A percentile compares a stretch with the other conserved stretches of the same genome.
Evolutionary conservation across 2,329 filamentous ascomycete genomes (phyloP).

Genomic region (Cladosporium colombiae): DNA sequence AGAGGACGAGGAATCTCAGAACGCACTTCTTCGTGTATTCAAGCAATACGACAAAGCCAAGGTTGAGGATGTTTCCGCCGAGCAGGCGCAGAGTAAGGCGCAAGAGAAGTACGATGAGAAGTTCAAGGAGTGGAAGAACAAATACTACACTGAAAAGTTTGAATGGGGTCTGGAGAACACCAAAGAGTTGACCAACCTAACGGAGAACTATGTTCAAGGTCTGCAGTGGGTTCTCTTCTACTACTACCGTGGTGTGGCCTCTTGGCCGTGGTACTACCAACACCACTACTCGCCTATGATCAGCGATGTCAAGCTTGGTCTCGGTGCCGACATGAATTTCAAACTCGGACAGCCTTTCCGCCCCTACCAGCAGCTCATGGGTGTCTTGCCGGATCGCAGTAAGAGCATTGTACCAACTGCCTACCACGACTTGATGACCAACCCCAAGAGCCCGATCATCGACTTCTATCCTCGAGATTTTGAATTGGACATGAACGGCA

Average conservation of each 20-base stretch:
- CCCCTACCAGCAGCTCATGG: conserved; percentile 97
- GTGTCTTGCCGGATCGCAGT: conserved; percentile 93
- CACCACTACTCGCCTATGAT: conserved; percentile 99
- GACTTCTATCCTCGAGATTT: conserved; percentile 98
- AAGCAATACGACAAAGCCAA: conserved; percentile 89
- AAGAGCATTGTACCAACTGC: conserved; percentile 89
- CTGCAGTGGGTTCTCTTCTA: conserved; percentile 98
- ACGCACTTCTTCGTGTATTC: conserved; percentile 81
- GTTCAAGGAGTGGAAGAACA: conserved; percentile 90
- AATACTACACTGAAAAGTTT: conserved; percentile 90
- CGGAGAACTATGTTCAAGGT: conserved; percentile 96
- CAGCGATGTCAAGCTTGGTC: conserved; percentile 85
- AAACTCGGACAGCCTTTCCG: conserved; percentile 91
- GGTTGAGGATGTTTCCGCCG: conserved; percentile 74
- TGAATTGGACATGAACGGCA: conserved; percentile 98
- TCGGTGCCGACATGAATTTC: conserved; percentile 87
- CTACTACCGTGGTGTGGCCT: conserved; percentile 95
- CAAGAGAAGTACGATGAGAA: conserved; percentile 86
- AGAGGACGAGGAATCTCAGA: conserved; percentile 78
- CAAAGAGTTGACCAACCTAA: conserved; percentile 75
- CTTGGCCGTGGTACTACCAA: conserved; percentile 96
- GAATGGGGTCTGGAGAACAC: conserved; percentile 82
- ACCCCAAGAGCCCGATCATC: conserved; percentile 84
- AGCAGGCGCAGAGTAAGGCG: conserved; percentile 76
- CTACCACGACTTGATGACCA: conserved; percentile 92